Conservation (phyloP, 139 green algal species). For the Chlorella sp. region DNA sequence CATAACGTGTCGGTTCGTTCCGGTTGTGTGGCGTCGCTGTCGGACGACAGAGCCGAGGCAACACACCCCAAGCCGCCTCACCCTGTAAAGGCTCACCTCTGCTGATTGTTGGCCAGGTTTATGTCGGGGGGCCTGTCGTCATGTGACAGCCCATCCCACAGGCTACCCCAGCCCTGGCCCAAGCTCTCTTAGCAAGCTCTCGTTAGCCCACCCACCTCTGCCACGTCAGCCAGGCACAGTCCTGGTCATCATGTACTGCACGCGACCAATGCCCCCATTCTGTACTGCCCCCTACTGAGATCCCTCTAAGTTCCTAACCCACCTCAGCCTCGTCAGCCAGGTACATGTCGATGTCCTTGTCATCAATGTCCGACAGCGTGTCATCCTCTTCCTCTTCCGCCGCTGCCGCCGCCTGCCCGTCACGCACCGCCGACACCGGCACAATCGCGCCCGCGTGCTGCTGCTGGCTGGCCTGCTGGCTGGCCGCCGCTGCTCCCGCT, state of each 20-base stretch:
- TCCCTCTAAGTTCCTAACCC: neutral
- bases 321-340: slow-evolving; percentile 42
- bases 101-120: slow-evolving; percentile 33
- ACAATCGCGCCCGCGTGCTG: neutral
- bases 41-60: too few species aligned
- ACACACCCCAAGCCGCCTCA: neutral
- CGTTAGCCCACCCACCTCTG: too few species aligned
- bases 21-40: neutral
- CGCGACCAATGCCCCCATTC: too few species aligned
- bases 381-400: slow-evolving; percentile 43
- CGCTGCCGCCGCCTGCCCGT: neutral
- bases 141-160: neutral
- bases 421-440: neutral
- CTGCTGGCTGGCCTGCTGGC: too few species aligned
- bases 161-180: too few species aligned
- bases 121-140: slow-evolving; percentile 29
- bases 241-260: too few species aligned
- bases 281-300: too few species aligned
- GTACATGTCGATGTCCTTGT: slow-evolving; percentile 47
- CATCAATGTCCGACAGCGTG: slow-evolving; percentile 46
- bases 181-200: too few species aligned
- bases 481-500: neutral
- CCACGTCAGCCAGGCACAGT: too few species aligned
- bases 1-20: too few species aligned
- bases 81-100: neutral